Conservation (phyloP, 1,284 basidiomycete species). For the Phenoliferia sp. region DNA sequence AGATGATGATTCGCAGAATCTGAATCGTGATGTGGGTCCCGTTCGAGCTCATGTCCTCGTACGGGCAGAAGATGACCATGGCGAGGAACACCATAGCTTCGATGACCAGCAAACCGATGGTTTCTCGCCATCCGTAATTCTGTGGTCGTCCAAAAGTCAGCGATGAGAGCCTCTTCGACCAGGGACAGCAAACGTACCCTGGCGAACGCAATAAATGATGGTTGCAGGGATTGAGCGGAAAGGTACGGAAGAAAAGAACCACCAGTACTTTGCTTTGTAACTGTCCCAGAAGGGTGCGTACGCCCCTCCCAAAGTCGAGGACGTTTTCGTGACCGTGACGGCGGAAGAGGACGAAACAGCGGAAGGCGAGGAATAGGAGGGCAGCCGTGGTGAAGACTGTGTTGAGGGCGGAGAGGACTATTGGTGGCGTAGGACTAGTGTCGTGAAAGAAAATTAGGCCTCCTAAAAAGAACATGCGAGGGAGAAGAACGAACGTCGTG, state of each 20-base stretch:
- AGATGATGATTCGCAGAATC: slow-evolving; percentile 58
- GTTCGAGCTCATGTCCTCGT: slow-evolving; percentile 41
- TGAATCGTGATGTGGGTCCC: slow-evolving; percentile 57
- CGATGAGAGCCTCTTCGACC: neutral
- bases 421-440: slow-evolving; percentile 72
- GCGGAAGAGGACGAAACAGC: slow-evolving; percentile 41
- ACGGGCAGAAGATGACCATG: slow-evolving; percentile 55
- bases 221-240: slow-evolving; percentile 49
- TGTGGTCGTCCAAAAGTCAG: neutral
- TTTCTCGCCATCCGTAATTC: slow-evolving; percentile 61
- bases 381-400: slow-evolving; percentile 56
- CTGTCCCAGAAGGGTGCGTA: slow-evolving; percentile 46
- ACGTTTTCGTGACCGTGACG: slow-evolving; percentile 35
- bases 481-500: slow-evolving; percentile 1
- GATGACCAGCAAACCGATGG: slow-evolving; percentile 62
- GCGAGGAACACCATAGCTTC: slow-evolving; percentile 60
- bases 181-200: slow-evolving; percentile 40
- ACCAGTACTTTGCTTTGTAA: slow-evolving; percentile 42
- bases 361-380: slow-evolving; percentile 42
- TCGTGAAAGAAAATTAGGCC: neutral
- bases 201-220: slow-evolving; percentile 69
- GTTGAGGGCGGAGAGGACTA: slow-evolving; percentile 58
- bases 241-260: slow-evolving; percentile 46
- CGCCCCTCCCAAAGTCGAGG: slow-evolving; percentile 44
- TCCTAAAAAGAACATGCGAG: neutral